phyloP scores from a whole-genome alignment of 1,139 yeast genomes.

The Debaryomycetaceae sp. region DNA sequence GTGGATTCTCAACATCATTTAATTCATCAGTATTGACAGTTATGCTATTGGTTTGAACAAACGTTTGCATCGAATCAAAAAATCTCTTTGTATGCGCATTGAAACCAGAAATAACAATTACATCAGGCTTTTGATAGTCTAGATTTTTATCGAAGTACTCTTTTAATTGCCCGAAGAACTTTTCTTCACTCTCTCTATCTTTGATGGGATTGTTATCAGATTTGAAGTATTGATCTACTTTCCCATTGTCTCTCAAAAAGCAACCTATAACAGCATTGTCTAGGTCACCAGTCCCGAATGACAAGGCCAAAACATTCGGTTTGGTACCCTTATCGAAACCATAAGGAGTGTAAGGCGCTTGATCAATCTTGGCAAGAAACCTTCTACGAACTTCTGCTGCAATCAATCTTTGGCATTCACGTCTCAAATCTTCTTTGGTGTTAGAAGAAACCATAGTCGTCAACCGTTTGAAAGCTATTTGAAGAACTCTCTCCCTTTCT shows the following conservation, averaged over 20 bases:
- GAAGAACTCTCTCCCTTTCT: constrained; percentile 65
- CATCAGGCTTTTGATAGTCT: constrained; percentile 63
- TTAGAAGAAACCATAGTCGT: constrained; percentile 67
- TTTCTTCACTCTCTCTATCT: constrained; percentile 46
- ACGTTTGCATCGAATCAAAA: constrained; percentile 52
- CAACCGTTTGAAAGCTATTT: constrained; percentile 64
- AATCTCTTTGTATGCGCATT: constrained; percentile 69
- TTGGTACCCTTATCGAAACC: constrained; percentile 76
- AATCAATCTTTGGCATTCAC: constrained; percentile 71
- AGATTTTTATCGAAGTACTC: constrained; percentile 40
- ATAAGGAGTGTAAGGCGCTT: constrained; percentile 87
- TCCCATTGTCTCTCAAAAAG: constrained; percentile 75
- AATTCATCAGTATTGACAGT: constrained; percentile 51
- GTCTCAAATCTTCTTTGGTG: constrained; percentile 79
- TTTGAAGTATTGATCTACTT: constrained; percentile 71
- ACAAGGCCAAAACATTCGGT: constrained; percentile 77
- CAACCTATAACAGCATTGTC: constrained; percentile 87
- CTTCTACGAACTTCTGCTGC: constrained; percentile 67
- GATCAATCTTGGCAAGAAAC: constrained; percentile 73
- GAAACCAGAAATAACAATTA: constrained; percentile 84
- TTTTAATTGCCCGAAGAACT: constrained; percentile 51
- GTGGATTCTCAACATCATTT: constrained; percentile 35
- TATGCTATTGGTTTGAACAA: constrained; percentile 56
- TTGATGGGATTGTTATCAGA: constrained; percentile 75
- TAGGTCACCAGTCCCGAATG: constrained; percentile 83